Evolutionary conservation across 2,329 filamentous ascomycete species (phyloP).

Genomic region (Xylaria sp.): DNA sequence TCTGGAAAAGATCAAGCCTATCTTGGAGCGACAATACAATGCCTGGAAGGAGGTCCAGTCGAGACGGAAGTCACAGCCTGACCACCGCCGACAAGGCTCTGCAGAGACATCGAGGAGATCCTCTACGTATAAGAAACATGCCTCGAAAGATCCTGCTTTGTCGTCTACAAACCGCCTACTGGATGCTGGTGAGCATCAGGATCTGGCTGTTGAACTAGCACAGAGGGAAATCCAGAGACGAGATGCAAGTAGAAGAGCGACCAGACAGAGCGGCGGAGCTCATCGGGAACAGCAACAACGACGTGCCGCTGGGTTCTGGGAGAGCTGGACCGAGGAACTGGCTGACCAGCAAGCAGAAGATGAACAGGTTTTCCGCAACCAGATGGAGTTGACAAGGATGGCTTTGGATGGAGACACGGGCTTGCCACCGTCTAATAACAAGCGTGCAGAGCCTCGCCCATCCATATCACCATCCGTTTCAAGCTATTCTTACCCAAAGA

Average conservation of each 20-base stretch:
- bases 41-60: conserved; percentile 65
- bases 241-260: conserved; percentile 64
- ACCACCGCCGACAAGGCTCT: conserved; percentile 26
- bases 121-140: conserved; percentile 53
- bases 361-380: conserved; percentile 53
- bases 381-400: conserved; percentile 60
- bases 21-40: conserved; percentile 74
- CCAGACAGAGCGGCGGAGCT: conserved; percentile 61
- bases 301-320: conserved; percentile 53
- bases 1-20: conserved; percentile 80
- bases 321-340: conserved; percentile 48
- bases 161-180: conserved; percentile 61
- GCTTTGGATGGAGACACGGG: conserved; percentile 46
- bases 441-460: not conserved
- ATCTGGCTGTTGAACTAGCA: conserved; percentile 78
- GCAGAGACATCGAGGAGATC: conserved; percentile 31
- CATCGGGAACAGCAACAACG: conserved; percentile 63
- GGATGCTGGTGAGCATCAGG: conserved; percentile 72
- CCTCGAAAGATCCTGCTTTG: conserved; percentile 66
- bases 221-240: conserved; percentile 73
- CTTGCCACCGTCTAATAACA: conserved; percentile 36
- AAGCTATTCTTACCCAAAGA: conserved; percentile 62
- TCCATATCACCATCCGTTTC: conserved; percentile 9
- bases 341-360: conserved; percentile 41
- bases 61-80: conserved; percentile 41